These are phyloP conservation scores for Leccinum fibrillosum DNA, from an alignment of 768 basidiomycete species.

Conservation along the genomic window DNA sequence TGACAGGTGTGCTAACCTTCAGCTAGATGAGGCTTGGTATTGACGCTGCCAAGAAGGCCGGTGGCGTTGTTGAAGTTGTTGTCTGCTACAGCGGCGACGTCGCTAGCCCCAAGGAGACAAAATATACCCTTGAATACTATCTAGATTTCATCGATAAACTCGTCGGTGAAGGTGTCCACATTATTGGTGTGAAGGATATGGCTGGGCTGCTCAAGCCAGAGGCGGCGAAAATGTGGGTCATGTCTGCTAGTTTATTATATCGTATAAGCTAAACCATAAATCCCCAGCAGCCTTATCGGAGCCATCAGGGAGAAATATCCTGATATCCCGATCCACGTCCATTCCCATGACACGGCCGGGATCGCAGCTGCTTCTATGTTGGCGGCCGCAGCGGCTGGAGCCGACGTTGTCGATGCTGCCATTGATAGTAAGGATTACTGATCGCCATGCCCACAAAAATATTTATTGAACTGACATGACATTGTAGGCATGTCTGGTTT, in stretches of 20 bases:
- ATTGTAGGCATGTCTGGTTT: conserved; percentile 90
- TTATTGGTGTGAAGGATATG: conserved; percentile 99
- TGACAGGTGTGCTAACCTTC: conserved; percentile 12
- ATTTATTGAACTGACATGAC: conserved; percentile 16
- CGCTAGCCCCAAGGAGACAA: conserved; percentile 89
- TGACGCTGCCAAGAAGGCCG: conserved; percentile 99
- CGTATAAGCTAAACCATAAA: conserved; percentile 5
- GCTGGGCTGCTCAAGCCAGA: conserved; percentile 94
- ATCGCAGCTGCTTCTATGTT: conserved; percentile 98
- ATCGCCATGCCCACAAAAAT: not conserved
- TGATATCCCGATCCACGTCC: conserved; percentile 97
- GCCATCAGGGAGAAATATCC: conserved; percentile 96
- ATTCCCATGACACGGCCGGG: conserved; percentile 99
- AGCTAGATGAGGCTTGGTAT: conserved; percentile 93
- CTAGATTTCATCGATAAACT: conserved; percentile 93
- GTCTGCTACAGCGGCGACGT: conserved; percentile 99
- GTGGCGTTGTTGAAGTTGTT: conserved; percentile 95
- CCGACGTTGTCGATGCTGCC: conserved; percentile 96
- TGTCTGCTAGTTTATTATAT: not conserved
- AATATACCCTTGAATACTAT: conserved; percentile 98
- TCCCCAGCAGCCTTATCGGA: conserved; percentile 68
- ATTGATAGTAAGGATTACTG: conserved; percentile 78
- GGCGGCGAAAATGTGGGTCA: conserved; percentile 78
- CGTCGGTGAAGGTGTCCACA: conserved; percentile 92
- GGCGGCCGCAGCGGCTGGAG: conserved; percentile 93